Evolutionary conservation across 1,284 basidiomycete species (phyloP).

Genomic region (Taiwanofungus camphoratus): DNA sequence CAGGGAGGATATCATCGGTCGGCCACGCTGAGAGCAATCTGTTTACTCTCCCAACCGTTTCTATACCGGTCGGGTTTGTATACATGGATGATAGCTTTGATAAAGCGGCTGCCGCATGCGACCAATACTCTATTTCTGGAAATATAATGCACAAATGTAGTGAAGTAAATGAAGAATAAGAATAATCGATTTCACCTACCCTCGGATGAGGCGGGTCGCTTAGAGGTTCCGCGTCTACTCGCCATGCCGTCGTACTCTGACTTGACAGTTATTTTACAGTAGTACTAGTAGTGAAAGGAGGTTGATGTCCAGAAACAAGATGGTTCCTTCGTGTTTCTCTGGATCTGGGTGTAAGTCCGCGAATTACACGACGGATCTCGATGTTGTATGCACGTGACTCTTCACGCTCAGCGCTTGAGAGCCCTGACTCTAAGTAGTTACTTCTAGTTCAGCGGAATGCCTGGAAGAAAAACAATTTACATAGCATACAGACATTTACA

Average conservation of each 20-base stretch:
- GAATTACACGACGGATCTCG: too few species aligned
- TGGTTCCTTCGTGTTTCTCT: too few species aligned
- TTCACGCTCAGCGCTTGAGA: too few species aligned
- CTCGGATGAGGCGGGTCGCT: constrained; percentile 55
- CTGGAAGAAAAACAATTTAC: too few species aligned
- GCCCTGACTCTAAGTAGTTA: too few species aligned
- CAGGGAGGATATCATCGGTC: constrained; percentile 57
- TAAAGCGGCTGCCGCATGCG: constrained; percentile 54
- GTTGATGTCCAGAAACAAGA: background rate
- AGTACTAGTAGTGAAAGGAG: background rate
- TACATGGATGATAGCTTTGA: constrained; percentile 49
- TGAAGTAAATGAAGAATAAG: background rate
- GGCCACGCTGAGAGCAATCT: constrained; percentile 67
- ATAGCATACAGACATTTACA: too few species aligned
- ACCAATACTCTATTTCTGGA: constrained; percentile 67
- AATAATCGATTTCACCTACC: constrained; percentile 28
- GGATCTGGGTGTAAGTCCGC: too few species aligned
- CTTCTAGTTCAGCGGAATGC: too few species aligned
- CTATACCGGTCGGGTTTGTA: constrained; percentile 41
- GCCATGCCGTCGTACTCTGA: constrained; percentile 35
- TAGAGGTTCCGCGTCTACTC: constrained; percentile 43
- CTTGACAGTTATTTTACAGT: background rate
- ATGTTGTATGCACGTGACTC: too few species aligned
- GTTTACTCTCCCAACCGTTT: constrained; percentile 66
- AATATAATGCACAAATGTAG: too few species aligned